Evolutionary conservation across 2,329 filamentous ascomycete genomes (phyloP).

Genomic region (Scedosporium apiospermum): DNA sequence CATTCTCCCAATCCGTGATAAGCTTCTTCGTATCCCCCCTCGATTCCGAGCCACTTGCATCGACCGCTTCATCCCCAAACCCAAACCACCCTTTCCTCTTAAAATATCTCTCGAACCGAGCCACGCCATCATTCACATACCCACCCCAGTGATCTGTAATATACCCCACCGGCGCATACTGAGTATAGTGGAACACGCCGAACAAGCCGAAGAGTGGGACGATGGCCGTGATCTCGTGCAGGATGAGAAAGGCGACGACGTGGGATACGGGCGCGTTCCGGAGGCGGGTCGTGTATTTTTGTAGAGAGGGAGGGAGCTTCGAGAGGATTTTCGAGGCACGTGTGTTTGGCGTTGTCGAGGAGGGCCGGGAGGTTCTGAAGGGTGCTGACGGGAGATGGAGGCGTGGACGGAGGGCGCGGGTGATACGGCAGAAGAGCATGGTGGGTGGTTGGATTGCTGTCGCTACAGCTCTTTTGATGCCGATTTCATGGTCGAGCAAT

Average conservation of each 20-base stretch:
- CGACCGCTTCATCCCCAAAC: slow-evolving; percentile 30
- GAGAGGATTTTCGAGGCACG: slow-evolving; percentile 25
- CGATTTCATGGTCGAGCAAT: background rate
- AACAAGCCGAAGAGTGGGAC: slow-evolving; percentile 69
- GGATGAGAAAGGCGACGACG: slow-evolving; percentile 73
- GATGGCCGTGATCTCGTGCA: slow-evolving; percentile 88
- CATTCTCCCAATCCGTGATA: slow-evolving; percentile 25
- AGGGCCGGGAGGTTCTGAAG: background rate
- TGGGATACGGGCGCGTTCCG: slow-evolving; percentile 72
- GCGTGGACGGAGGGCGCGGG: background rate
- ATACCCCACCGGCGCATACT: slow-evolving; percentile 56
- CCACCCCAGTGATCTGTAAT: slow-evolving; percentile 38
- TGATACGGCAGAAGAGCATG: background rate
- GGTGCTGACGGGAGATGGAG: background rate
- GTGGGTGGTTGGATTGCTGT: background rate
- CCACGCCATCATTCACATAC: slow-evolving; percentile 52
- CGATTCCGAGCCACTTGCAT: background rate
- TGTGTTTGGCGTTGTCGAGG: slow-evolving; percentile 1
- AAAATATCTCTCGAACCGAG: slow-evolving; percentile 69
- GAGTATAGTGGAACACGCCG: slow-evolving; percentile 68
- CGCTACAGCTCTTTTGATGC: background rate
- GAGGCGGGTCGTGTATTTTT: slow-evolving; percentile 59
- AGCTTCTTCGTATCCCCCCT: slow-evolving; percentile 16
- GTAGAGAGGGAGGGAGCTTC: slow-evolving; percentile 57
- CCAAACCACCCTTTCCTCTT: slow-evolving; percentile 73